Evolutionary conservation across 768 basidiomycete genomes (phyloP).

Genomic region (Amanita rimosa): DNA sequence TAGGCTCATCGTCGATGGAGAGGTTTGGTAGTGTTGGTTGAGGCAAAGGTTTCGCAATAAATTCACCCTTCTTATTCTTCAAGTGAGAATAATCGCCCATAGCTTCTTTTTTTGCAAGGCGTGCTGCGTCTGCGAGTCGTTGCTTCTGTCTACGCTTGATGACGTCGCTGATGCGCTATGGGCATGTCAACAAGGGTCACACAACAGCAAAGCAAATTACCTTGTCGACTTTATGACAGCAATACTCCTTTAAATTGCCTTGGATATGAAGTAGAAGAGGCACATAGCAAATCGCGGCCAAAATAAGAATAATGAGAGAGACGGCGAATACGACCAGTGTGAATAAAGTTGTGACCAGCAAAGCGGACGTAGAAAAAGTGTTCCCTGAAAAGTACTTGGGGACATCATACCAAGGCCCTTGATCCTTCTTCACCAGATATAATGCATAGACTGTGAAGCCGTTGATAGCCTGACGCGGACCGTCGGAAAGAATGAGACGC

Average conservation of each 20-base stretch:
- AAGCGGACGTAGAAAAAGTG: constrained; percentile 64
- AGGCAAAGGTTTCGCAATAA: constrained; percentile 69
- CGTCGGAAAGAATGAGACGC: constrained; percentile 67
- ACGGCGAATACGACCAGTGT: constrained; percentile 83
- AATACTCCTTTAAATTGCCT: constrained; percentile 98
- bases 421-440: constrained; percentile 36
- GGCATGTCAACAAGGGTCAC: neutral
- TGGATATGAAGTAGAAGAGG: constrained; percentile 94
- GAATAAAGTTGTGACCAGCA: constrained; percentile 84
- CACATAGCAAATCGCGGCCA: constrained; percentile 82
- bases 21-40: constrained; percentile 94
- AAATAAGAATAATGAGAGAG: constrained; percentile 68
- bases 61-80: constrained; percentile 86
- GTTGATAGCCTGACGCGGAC: constrained; percentile 70
- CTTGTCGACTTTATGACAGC: constrained; percentile 98
- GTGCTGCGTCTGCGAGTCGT: constrained; percentile 69
- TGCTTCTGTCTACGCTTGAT: constrained; percentile 89
- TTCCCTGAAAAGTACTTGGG: constrained; percentile 74
- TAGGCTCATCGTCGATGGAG: constrained; percentile 67
- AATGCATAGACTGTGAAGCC: constrained; percentile 1
- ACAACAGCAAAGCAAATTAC: constrained; percentile 22
- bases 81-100: constrained; percentile 84
- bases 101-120: constrained; percentile 83
- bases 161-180: constrained; percentile 81
- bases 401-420: constrained; percentile 53